A percentile compares a stretch with the other conserved stretches of the same genome.
phyloP scores from a whole-genome alignment of 176 grass and related monocot genomes.

The Aegilops umbellulata region DNA sequence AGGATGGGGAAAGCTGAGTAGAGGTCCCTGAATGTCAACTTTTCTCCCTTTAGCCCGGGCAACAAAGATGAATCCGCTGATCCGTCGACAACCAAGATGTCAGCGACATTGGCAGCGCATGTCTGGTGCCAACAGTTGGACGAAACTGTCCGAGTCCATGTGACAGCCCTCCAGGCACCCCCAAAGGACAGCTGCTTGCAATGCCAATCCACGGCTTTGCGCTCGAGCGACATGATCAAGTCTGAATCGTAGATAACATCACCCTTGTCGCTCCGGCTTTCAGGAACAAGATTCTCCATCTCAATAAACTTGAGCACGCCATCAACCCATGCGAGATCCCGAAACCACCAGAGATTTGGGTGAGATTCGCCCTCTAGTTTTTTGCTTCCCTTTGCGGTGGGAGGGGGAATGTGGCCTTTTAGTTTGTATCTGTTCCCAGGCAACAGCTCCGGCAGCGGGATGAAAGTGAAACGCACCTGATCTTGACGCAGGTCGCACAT shows the following conservation, averaged over 20 bases:
- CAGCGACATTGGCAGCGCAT: not conserved
- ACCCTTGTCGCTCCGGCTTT: not conserved
- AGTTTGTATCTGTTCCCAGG: not conserved
- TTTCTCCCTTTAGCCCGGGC: not conserved
- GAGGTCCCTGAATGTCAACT: not conserved
- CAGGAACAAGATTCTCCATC: not conserved
- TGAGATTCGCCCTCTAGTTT: no score
- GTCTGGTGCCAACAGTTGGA: not conserved
- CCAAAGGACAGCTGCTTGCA: not conserved
- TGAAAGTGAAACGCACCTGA: not conserved
- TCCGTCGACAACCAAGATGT: not conserved
- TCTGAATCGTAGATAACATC: not conserved
- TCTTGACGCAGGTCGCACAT: not conserved
- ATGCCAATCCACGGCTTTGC: not conserved
- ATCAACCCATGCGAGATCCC: not conserved
- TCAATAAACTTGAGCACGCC: slow-evolving; percentile 6
- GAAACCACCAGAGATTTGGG: not conserved
- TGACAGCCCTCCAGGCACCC: not conserved
- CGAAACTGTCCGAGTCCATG: not conserved
- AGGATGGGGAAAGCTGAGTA: slow-evolving; percentile 1
- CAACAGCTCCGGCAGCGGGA: not conserved
- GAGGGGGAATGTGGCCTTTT: not conserved
- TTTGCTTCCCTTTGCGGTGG: no score
- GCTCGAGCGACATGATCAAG: not conserved
- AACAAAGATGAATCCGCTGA: no score